Evolutionary conservation across 2,329 filamentous ascomycete genomes (phyloP).

Genomic region (Gnomoniopsis smithogilvyi): DNA sequence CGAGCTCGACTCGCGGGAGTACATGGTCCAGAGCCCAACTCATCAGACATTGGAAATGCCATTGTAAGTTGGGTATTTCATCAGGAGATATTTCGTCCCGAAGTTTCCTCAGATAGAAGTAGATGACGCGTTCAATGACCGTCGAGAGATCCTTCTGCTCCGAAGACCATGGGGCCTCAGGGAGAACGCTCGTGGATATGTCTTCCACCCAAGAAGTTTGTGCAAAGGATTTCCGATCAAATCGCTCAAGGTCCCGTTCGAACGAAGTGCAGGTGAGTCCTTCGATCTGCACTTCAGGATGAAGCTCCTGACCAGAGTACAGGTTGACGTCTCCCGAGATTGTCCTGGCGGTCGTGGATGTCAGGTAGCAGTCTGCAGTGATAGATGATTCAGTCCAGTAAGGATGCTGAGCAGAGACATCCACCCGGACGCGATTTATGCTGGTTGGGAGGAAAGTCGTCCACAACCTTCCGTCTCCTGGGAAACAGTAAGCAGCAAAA

Average conservation of each 20-base stretch:
- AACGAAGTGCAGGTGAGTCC: conserved; percentile 4
- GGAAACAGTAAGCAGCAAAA: not conserved
- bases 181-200: not conserved
- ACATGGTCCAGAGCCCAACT: not conserved
- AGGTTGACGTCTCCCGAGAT: conserved; percentile 8
- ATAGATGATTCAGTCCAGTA: too few relatives aligned
- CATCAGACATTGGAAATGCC: conserved; percentile 1
- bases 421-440: not conserved
- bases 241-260: not conserved
- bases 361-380: not conserved
- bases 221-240: not conserved
- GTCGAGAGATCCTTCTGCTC: not conserved
- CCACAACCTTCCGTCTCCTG: not conserved
- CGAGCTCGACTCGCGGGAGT: not conserved
- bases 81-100: not conserved
- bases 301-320: not conserved
- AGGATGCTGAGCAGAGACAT: not conserved
- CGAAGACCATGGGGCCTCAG: not conserved
- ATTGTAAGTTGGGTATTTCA: not conserved
- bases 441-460: not conserved
- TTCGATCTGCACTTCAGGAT: conserved; percentile 10
- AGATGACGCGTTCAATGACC: not conserved
- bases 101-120: not conserved
- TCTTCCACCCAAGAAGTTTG: not conserved
- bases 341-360: not conserved